A percentile compares a stretch with the other conserved stretches of the same genome.
These are phyloP conservation scores for Cydonia oblonga DNA, from an alignment of 331 rosid genomes.

Conservation along the genomic window DNA sequence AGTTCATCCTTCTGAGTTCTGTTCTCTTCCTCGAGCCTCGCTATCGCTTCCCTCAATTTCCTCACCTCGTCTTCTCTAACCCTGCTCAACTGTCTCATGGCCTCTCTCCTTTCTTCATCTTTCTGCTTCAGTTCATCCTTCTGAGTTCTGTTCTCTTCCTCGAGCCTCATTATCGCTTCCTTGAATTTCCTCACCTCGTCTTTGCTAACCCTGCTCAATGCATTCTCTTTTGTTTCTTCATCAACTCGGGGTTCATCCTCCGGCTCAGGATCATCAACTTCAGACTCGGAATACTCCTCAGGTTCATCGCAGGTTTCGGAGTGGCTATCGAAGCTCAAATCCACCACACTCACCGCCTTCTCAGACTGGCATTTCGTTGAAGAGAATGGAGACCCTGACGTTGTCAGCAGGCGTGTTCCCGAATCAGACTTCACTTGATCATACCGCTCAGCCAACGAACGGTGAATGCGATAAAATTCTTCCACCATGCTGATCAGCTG, in stretches of 20 bases:
- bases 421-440: constrained; percentile 64
- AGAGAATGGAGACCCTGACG: constrained; percentile 51
- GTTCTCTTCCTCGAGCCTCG: constrained; percentile 35
- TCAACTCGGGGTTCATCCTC: constrained; percentile 25
- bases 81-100: constrained; percentile 15
- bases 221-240: not conserved
- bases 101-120: constrained; percentile 18
- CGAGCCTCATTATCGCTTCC: constrained; percentile 41
- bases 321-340: constrained; percentile 39
- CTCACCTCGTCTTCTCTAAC: not conserved
- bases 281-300: constrained; percentile 29
- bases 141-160: constrained; percentile 17
- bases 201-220: too few relatives aligned
- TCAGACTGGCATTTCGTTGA: constrained; percentile 31
- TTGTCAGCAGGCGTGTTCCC: constrained; percentile 33
- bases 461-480: constrained; percentile 68
- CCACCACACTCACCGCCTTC: constrained; percentile 21
- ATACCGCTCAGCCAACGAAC: constrained; percentile 60
- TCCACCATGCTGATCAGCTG: constrained; percentile 68
- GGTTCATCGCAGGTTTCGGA: constrained; percentile 31
- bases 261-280: constrained; percentile 71
- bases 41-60: constrained; percentile 38
- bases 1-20: constrained; percentile 1
- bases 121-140: constrained; percentile 7
- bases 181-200: constrained; percentile 13